Conservation (phyloP, 2,329 filamentous ascomycete genomes). For the Talaromyces sp. region DNA sequence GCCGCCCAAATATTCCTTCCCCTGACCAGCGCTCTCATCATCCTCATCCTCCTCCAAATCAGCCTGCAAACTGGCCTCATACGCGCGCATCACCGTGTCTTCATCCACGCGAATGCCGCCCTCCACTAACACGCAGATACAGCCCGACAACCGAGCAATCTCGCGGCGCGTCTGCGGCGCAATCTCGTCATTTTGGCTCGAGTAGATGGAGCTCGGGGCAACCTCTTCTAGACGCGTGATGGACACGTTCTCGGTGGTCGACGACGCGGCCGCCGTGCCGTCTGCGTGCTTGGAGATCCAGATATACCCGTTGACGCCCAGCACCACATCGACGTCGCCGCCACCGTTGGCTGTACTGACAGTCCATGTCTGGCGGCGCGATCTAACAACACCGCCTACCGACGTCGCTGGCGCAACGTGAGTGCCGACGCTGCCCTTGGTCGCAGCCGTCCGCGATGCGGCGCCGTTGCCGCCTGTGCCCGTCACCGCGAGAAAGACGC, state of each 20-base stretch:
- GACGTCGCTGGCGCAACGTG: conserved; percentile 65
- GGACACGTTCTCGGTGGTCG: conserved; percentile 49
- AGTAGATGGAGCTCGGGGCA: conserved; percentile 81
- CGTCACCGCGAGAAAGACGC: conserved; percentile 75
- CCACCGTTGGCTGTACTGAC: conserved; percentile 46
- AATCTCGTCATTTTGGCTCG: conserved; percentile 88
- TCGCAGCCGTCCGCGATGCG: conserved; percentile 17
- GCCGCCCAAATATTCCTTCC: conserved; percentile 39
- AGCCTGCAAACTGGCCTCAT: conserved; percentile 73
- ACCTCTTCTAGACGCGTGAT: conserved; percentile 86
- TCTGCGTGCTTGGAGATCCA: conserved; percentile 86
- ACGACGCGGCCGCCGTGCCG: conserved; percentile 34
- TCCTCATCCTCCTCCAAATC: conserved; percentile 38
- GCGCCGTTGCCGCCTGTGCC: conserved; percentile 70
- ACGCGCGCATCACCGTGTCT: conserved; percentile 76
- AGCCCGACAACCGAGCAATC: conserved; percentile 76
- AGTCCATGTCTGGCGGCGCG: conserved; percentile 82
- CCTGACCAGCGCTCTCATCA: conserved; percentile 30
- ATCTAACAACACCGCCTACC: conserved; percentile 69
- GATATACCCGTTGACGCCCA: conserved; percentile 95
- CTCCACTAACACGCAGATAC: conserved; percentile 77
- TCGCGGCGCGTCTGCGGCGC: conserved; percentile 71
- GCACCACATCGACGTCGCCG: conserved; percentile 69
- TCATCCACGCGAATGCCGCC: conserved; percentile 82
- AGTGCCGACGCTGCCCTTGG: conserved; percentile 25